Base-by-base conservation (phyloP, 352 stramenopile genomes). In the Aphanomyces cochlioides region DNA sequence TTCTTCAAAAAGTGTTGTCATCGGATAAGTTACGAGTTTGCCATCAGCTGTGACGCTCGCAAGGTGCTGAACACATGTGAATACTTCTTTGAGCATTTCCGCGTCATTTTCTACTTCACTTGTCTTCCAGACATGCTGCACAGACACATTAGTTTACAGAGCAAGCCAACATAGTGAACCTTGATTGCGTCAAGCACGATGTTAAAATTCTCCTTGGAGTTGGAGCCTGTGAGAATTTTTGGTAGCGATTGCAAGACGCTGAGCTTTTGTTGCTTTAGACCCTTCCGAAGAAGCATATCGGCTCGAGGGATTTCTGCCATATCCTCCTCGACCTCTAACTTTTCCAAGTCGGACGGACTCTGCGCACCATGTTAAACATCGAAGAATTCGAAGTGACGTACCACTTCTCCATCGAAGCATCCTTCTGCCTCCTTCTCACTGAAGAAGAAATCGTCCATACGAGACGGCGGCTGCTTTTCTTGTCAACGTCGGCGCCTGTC, bases 391-490 rank as follows among this genome's bases (percentile, higher is more conserved):
- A 54, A 37, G 19, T 12, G 15, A 72, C 74, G n/a, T 77, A 93
- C 83, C 77, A 92, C 58, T 13, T 80, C 85, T 74, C 90, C 85
- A 73, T 93, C 85, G 65, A 93, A 92, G 71, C 83, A 93, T 17
- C 64, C 19, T 77, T 93, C 85, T 1, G 85, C 85, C 48, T 93
- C 85, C 12, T 85, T 83, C 70, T 93, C 85, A 66, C 90, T 90
- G 77, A 92, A 92, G 70, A 90, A 92, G 53, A 91, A 78, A 17
- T 93, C 85, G 75, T 93, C 85, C 85, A 93, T 93, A 6, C 21
- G 13, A 28, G 39, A 58, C 59, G 57, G 10, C 47, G 50, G 50
- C 8, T 58, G 50, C 7, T 58, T 8, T 58, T 38, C n/a, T 34
- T 10, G n/a, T 58, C 50, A n/a, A n/a, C n/a, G 50, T 19, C n/a